Conservation (phyloP, 2,329 filamentous ascomycete genomes). For the Hirsutella rhossiliensis region DNA sequence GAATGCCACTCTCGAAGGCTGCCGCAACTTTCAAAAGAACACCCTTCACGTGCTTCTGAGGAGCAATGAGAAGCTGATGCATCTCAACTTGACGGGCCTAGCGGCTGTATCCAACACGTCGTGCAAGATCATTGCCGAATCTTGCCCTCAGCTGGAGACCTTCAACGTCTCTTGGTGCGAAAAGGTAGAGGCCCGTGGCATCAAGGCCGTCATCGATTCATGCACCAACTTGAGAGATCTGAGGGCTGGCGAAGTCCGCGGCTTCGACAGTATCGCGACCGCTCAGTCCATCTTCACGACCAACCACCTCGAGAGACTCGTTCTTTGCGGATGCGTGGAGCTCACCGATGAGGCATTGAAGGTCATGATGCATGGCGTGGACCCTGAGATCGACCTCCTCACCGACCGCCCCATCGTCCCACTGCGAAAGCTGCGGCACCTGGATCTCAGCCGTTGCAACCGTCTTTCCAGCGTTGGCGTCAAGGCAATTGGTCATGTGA, state of each 20-base stretch:
- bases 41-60: conserved; percentile 67
- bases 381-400: conserved; percentile 71
- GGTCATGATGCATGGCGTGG: conserved; percentile 61
- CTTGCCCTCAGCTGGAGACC: conserved; percentile 69
- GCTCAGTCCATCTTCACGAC: conserved; percentile 64
- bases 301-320: conserved; percentile 72
- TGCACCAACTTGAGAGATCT: conserved; percentile 69
- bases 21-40: conserved; percentile 66
- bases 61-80: conserved; percentile 65
- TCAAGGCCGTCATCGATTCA: conserved; percentile 58
- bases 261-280: conserved; percentile 64
- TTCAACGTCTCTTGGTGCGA: conserved; percentile 92
- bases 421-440: conserved; percentile 64
- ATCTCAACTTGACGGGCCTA: conserved; percentile 78
- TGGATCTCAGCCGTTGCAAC: conserved; percentile 73
- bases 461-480: conserved; percentile 63
- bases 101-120: conserved; percentile 69
- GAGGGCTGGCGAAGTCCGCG: conserved; percentile 67
- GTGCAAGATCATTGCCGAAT: conserved; percentile 73
- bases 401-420: conserved; percentile 67
- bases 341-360: conserved; percentile 64
- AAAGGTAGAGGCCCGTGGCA: conserved; percentile 66
- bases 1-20: conserved; percentile 81
- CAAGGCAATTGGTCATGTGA: conserved; percentile 57
- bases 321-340: conserved; percentile 69